Evolutionary conservation across 2,329 filamentous ascomycete genomes (phyloP), one percentile per base, ranked within the genome.

Genomic region (Xylaria hypoxylon): DNA sequence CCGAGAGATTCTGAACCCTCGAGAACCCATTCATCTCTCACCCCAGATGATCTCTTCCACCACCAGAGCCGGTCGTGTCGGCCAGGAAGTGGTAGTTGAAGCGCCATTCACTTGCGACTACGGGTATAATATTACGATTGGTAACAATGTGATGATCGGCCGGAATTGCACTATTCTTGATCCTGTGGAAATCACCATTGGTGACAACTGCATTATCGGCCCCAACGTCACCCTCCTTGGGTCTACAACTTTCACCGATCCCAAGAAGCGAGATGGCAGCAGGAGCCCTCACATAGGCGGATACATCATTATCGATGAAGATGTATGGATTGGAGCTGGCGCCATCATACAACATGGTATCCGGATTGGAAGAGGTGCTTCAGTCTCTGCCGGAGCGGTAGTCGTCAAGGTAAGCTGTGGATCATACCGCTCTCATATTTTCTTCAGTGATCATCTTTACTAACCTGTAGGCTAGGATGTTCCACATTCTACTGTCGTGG

Each of bases 61-160:
- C 60, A 84, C 83, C 45, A 84, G 86, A 72, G 76, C 82, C 62
- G 92, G 87, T 62, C 86, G 84, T 26, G 86, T 96, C 5, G 93
- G 93, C n/a, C 86, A 89, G 17, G 88, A 90, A 62, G 90, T 92
- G 5, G 84, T 90, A 47, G 91, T 99, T 28, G 93, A 97, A 74
- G 89, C 92, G 2, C 95, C 95, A 0, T 98, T 99, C 78, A 90
- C 86, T 52, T 97, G 95, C 77, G 94, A 97, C 75, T 97, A 97
- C 75, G 96, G 96, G 0, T 98, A 97, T 81, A 98, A 99, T 78
- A 91, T 98, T 73, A 87, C 87, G 53, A 92, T 99, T 71, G 94
- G 92, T 13, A 90, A 94, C 72, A 90, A 96, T 70, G 93, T 96
- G 2, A 87, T 90, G 62, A 92, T 99, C 71, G 92, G 91, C 19